These are phyloP conservation scores for Colletotrichum sp. DNA, from an alignment of 2,329 filamentous ascomycete genomes.

Conservation along the genomic window DNA sequence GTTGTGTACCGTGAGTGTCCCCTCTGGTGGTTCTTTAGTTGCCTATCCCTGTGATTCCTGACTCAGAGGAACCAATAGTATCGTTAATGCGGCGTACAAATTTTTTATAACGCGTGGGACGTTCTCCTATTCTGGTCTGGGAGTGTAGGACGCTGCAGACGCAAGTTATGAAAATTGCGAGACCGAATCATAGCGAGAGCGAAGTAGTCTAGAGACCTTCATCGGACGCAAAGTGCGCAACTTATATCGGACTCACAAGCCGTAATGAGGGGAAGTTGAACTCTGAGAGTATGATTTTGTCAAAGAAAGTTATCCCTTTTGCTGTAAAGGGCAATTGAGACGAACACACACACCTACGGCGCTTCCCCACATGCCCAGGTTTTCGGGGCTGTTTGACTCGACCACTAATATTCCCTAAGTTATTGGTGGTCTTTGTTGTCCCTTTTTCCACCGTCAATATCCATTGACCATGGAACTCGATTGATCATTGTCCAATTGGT, in stretches of 20 bases:
- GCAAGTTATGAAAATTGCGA: neutral
- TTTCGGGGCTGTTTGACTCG: neutral
- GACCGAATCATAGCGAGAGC: neutral
- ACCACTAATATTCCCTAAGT: neutral
- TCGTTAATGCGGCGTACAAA: neutral
- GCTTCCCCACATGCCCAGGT: neutral
- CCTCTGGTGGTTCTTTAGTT: neutral
- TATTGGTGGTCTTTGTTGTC: neutral
- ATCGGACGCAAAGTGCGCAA: neutral
- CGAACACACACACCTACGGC: neutral
- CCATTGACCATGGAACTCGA: neutral
- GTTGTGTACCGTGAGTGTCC: neutral
- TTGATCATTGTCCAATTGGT: neutral
- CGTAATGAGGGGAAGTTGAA: neutral
- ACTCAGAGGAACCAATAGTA: neutral
- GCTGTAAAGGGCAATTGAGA: neutral
- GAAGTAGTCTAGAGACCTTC: neutral
- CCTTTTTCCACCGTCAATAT: neutral
- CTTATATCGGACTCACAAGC: neutral
- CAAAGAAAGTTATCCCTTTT: neutral
- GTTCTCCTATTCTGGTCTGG: neutral
- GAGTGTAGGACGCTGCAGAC: neutral
- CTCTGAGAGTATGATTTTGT: neutral
- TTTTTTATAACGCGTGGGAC: neutral
- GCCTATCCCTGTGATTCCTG: neutral